Base-by-base conservation (phyloP, 208 protist species). In the Leishmania martiniquensis region DNA sequence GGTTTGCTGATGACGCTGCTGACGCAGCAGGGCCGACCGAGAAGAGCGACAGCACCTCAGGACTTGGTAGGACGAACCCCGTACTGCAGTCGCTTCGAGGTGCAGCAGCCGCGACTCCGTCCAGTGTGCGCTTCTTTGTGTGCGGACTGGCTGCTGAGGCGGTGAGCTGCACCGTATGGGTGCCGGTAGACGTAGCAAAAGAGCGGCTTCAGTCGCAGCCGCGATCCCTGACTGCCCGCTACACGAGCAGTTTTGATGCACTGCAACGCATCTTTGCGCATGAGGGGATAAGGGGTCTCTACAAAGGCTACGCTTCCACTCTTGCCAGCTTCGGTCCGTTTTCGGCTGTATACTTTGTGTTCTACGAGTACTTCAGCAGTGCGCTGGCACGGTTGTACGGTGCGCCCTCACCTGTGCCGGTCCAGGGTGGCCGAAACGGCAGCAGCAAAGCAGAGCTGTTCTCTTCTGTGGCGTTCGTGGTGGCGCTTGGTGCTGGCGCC, bases 261-360 rank as follows among this genome's bases (percentile, higher is more conserved):
- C 51, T 97, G 25, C 79, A 79, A 37, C 93, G 90, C 45, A 89
- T 96, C 37, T 22, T 84, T 12, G 51, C 55, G 4, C 77, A 91
- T 47, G 95, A 98, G 54, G 89, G 91, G 3, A 20, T 97, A 17
- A 49, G 77, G 29, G 95, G 95, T 0, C 69, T 98, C 37, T 98
- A 98, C 81, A 89, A 87, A 65, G 95, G 94, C 37, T 97, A 97
- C 80, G 86, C 74, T 22, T 95, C 94, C 12, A 98, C 95, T 5
- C 62, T 98, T 6, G 85, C 82, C 39, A 95, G 88, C 67, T 98
- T 97, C 77, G 95, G 94, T 29, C 95, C 95, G 2, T 98, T 93
- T 73, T 97, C 94, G 0, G 95, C 93, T 1, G 82, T 94, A 10
- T 97, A 97, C 78, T 98, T 98, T 87, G 86, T 92, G 4, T 92